Percentiles rank a stretch among this genome's conserved stretches.
phyloP scores from a whole-genome alignment of 345 rosid species.

The Firmiana major region DNA sequence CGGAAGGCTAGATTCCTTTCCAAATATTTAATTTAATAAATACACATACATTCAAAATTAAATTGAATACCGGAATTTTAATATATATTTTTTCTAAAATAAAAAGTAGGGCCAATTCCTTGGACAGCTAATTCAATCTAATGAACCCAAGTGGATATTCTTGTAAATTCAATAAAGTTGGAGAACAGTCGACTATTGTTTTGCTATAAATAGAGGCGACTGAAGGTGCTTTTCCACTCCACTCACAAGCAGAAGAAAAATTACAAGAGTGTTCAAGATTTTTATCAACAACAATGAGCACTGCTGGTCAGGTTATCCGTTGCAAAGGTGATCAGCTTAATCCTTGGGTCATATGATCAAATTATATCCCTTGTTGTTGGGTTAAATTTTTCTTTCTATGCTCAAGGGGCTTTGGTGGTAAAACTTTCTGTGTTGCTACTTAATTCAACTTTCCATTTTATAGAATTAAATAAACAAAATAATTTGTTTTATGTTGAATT shows the following conservation, averaged over 20 bases:
- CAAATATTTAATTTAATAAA: too few relatives aligned
- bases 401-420: too few relatives aligned
- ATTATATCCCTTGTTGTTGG: not conserved
- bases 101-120: too few relatives aligned
- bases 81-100: too few relatives aligned
- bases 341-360: too few relatives aligned
- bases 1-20: too few relatives aligned
- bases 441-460: too few relatives aligned
- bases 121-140: not conserved
- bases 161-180: not conserved
- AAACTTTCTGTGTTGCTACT: not conserved
- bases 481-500: too few relatives aligned
- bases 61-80: too few relatives aligned
- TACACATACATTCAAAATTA: too few relatives aligned
- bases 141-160: not conserved
- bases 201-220: not conserved
- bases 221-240: not conserved
- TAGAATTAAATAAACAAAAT: too few relatives aligned
- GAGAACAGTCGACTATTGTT: not conserved
- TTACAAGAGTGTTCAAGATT: not conserved
- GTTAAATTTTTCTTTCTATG: not conserved
- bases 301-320: conserved; percentile 59
- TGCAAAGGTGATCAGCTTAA: conserved; percentile 50
- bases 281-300: conserved; percentile 28
- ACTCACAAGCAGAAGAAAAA: not conserved